phyloP scores from a whole-genome alignment of 257 asterid genomes.

The Lycium barbarum region DNA sequence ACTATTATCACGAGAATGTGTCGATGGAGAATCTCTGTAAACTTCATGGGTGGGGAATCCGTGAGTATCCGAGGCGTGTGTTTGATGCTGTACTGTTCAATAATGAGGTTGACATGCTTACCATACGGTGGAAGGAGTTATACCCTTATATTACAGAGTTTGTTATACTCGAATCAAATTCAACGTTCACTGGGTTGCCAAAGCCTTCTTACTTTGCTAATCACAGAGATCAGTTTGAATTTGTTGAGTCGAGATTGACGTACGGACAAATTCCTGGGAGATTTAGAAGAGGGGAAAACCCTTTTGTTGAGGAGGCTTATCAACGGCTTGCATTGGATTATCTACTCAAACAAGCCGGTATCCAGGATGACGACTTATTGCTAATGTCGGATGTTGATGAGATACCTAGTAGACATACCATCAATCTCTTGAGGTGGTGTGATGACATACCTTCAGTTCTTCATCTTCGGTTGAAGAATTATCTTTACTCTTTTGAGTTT shows the following conservation, averaged over 20 bases:
- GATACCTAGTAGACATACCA: slow-evolving; percentile 75
- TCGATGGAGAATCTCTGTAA: slow-evolving; percentile 77
- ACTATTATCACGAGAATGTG: slow-evolving; percentile 76
- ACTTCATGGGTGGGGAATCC: slow-evolving; percentile 83
- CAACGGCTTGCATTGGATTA: slow-evolving; percentile 80
- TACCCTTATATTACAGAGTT: slow-evolving; percentile 75
- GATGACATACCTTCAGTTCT: slow-evolving; percentile 70
- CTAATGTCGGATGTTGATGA: slow-evolving; percentile 86
- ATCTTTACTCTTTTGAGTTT: slow-evolving; percentile 79
- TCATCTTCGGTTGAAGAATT: slow-evolving; percentile 77
- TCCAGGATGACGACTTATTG: slow-evolving; percentile 74
- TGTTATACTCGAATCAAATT: slow-evolving; percentile 78
- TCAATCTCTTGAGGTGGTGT: slow-evolving; percentile 85
- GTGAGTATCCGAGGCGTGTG: slow-evolving; percentile 83
- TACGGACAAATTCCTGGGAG: slow-evolving; percentile 83
- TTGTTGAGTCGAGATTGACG: slow-evolving; percentile 68
- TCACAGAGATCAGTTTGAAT: slow-evolving; percentile 56
- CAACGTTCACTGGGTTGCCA: slow-evolving; percentile 77
- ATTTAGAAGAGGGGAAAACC: slow-evolving; percentile 73
- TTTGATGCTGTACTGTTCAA: slow-evolving; percentile 82
- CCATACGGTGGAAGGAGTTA: slow-evolving; percentile 78
- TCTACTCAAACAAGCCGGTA: slow-evolving; percentile 82
- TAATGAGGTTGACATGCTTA: slow-evolving; percentile 77
- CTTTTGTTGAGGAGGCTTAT: slow-evolving; percentile 82
- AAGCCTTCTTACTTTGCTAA: slow-evolving; percentile 65